phyloP scores from a whole-genome alignment of 495 filamentous ascomycete species.

The Antarctomyces pellizariae region DNA sequence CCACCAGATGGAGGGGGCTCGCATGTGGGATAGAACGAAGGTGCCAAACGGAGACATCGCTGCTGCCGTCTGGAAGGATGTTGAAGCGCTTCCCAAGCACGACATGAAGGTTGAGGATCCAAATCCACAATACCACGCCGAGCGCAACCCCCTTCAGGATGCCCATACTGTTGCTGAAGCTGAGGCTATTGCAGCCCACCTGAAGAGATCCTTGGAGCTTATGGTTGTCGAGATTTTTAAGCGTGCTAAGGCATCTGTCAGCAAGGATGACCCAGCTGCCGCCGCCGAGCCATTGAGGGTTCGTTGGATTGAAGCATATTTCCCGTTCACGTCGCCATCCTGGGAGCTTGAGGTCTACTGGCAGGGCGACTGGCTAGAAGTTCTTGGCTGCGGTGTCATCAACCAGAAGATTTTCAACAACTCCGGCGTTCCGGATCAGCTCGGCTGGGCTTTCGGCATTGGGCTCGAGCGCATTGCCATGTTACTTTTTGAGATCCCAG shows the following conservation, averaged over 20 bases:
- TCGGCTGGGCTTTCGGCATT: constrained; percentile 92
- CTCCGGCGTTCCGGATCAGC: constrained; percentile 45
- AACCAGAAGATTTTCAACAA: constrained; percentile 56
- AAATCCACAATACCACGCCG: constrained; percentile 53
- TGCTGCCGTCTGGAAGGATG: constrained; percentile 35
- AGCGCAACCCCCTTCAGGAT: constrained; percentile 65
- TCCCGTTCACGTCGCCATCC: constrained; percentile 84
- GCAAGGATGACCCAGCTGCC: constrained; percentile 22
- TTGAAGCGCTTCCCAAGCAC: constrained; percentile 45
- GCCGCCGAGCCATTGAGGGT: constrained; percentile 42
- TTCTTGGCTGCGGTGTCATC: constrained; percentile 81
- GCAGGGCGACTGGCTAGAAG: constrained; percentile 83
- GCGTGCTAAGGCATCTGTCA: constrained; percentile 43
- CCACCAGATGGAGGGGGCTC: constrained; percentile 94
- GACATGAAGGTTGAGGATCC: constrained; percentile 59
- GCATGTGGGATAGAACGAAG: constrained; percentile 57
- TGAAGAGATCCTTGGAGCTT: constrained; percentile 73
- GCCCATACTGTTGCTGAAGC: constrained; percentile 49
- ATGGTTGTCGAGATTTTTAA: constrained; percentile 80
- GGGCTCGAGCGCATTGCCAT: constrained; percentile 89
- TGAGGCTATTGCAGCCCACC: constrained; percentile 60
- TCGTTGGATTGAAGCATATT: constrained; percentile 90
- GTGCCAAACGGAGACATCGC: constrained; percentile 34
- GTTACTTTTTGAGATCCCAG: constrained; percentile 84
- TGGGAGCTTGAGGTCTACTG: constrained; percentile 96